These are phyloP conservation scores for Apiospora hydei DNA, from an alignment of 2,329 filamentous ascomycete genomes.

Conservation along the genomic window DNA sequence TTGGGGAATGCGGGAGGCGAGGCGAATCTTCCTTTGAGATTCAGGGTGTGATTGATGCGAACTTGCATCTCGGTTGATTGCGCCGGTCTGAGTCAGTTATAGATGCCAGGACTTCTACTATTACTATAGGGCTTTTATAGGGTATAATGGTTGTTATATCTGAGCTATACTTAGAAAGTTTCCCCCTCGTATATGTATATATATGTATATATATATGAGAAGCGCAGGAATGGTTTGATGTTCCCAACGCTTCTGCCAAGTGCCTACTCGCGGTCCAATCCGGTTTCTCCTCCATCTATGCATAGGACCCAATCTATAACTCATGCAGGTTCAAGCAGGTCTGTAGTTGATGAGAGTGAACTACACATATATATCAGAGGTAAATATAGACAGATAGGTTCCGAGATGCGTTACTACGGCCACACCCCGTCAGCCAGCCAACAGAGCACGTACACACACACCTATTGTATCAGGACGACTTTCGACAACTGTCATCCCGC, in stretches of 20 bases:
- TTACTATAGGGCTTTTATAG: background rate
- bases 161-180: constrained; percentile 2
- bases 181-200: background rate
- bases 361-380: background rate
- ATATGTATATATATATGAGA: background rate
- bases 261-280: background rate
- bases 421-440: background rate
- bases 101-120: background rate
- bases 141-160: background rate
- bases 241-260: background rate
- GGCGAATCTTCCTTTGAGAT: background rate
- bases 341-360: background rate
- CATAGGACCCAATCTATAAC: constrained; percentile 1
- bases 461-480: background rate
- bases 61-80: constrained; percentile 13
- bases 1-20: constrained; percentile 5
- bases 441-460: background rate
- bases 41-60: constrained; percentile 20
- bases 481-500: background rate
- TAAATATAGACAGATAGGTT: background rate
- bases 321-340: constrained; percentile 14
- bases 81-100: constrained; percentile 18
- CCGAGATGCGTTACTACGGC: background rate
- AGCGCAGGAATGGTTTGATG: background rate
- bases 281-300: background rate